Evolutionary conservation across 768 basidiomycete species (phyloP).

Genomic region (Lyophyllum semitale): DNA sequence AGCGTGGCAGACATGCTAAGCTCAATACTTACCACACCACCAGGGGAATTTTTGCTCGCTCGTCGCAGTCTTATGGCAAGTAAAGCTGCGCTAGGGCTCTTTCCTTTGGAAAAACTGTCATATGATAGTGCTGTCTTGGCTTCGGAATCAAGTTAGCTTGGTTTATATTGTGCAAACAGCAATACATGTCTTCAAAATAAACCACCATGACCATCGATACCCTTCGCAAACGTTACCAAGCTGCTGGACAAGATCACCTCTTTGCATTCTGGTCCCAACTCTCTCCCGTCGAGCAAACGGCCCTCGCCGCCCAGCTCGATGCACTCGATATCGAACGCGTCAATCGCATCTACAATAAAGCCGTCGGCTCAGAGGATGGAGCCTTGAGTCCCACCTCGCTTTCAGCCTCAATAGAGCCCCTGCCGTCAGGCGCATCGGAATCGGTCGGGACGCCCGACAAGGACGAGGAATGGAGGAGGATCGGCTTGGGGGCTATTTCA

Average conservation of each 20-base stretch:
- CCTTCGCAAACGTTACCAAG: conserved; percentile 65
- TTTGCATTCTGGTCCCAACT: conserved; percentile 85
- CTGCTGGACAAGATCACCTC: conserved; percentile 87
- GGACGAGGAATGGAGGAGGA: conserved; percentile 71
- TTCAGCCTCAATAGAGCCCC: conserved; percentile 62
- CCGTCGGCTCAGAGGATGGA: conserved; percentile 65
- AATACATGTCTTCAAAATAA: no score
- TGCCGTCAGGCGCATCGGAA: conserved; percentile 76
- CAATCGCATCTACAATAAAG: conserved; percentile 82
- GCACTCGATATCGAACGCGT: conserved; percentile 87
- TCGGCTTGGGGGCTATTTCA: conserved; percentile 81
- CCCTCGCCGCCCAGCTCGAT: conserved; percentile 72
- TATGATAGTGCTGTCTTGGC: no score
- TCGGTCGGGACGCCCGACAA: conserved; percentile 57
- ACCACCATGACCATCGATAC: conserved; percentile 58
- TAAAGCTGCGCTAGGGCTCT: no score
- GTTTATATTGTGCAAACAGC: no score
- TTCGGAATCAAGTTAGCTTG: no score
- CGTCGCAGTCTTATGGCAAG: no score
- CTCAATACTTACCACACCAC: no score
- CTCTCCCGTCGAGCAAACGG: conserved; percentile 57
- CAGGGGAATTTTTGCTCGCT: no score
- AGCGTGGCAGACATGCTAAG: no score
- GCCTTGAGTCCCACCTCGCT: conserved; percentile 35
- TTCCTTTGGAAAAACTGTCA: no score